Evolutionary conservation across 2,329 filamentous ascomycete genomes (phyloP).

Genomic region (Chaetomium strumarium): DNA sequence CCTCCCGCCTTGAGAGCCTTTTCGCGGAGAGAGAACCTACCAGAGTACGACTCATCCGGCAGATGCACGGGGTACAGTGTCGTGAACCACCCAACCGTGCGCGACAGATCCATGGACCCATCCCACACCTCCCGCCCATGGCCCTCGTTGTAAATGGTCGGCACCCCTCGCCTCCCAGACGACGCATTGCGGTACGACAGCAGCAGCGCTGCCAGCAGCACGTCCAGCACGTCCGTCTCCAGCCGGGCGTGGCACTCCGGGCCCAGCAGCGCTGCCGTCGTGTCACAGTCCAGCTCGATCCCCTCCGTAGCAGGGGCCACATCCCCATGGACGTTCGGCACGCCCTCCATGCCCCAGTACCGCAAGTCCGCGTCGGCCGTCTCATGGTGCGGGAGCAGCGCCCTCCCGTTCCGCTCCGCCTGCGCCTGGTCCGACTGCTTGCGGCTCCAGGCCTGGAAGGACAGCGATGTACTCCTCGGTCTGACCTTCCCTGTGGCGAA

Average conservation of each 20-base stretch:
- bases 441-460: slow-evolving; percentile 36
- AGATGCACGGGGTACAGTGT: slow-evolving; percentile 33
- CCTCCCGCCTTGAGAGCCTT: no score
- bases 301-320: slow-evolving; percentile 1
- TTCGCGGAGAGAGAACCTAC: neutral
- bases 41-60: slow-evolving; percentile 6
- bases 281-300: slow-evolving; percentile 12
- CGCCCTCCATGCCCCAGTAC: slow-evolving; percentile 26
- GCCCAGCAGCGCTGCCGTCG: slow-evolving; percentile 34
- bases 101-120: slow-evolving; percentile 30
- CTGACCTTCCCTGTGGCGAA: slow-evolving; percentile 23
- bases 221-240: slow-evolving; percentile 33
- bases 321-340: slow-evolving; percentile 21
- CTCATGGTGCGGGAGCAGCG: slow-evolving; percentile 19
- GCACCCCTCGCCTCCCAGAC: slow-evolving; percentile 24
- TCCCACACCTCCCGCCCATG: slow-evolving; percentile 37
- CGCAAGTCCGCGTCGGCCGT: slow-evolving; percentile 10
- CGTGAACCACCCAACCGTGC: slow-evolving; percentile 43
- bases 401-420: slow-evolving; percentile 10
- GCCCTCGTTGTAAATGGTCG: slow-evolving; percentile 35
- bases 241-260: slow-evolving; percentile 27
- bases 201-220: slow-evolving; percentile 32
- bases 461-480: slow-evolving; percentile 8
- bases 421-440: slow-evolving; percentile 25
- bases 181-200: slow-evolving; percentile 32